Evolutionary conservation across 768 basidiomycete species (phyloP).

Genomic region (Russula brevipes): DNA sequence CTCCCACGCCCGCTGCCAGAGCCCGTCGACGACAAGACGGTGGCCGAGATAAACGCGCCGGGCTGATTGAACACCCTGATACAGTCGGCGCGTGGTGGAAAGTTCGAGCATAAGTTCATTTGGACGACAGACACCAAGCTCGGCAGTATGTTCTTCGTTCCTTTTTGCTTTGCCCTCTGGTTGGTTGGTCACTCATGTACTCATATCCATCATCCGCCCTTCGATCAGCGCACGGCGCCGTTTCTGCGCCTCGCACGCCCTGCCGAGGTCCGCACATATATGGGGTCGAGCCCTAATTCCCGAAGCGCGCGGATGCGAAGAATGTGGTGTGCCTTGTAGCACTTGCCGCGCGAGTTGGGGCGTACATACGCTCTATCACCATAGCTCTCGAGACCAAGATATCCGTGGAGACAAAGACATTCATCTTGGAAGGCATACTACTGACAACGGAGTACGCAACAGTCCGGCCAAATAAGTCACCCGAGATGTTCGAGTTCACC

Average conservation of each 20-base stretch:
- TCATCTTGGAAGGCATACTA: constrained; percentile 42
- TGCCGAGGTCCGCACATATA: constrained; percentile 47
- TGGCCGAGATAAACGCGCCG: constrained; percentile 49
- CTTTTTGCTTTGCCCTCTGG: too few relatives aligned
- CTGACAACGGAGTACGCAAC: constrained; percentile 43
- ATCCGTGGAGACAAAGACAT: constrained; percentile 40
- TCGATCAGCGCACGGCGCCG: constrained; percentile 51
- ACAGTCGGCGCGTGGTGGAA: constrained; percentile 49
- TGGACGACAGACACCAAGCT: constrained; percentile 40
- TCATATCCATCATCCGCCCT: neutral
- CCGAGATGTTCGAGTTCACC: constrained; percentile 37
- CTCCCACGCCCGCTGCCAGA: constrained; percentile 63
- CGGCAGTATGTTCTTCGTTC: constrained; percentile 39
- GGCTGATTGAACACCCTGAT: constrained; percentile 49
- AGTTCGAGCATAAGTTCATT: constrained; percentile 41
- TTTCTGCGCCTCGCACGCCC: constrained; percentile 58
- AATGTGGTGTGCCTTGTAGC: constrained; percentile 61
- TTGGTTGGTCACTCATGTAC: too few relatives aligned
- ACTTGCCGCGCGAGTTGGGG: constrained; percentile 55
- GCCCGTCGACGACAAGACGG: constrained; percentile 41
- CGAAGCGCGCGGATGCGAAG: constrained; percentile 61
- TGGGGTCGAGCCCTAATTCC: constrained; percentile 61
- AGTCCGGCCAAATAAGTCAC: constrained; percentile 36
- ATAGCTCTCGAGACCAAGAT: constrained; percentile 44
- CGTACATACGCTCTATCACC: constrained; percentile 47